A percentile compares a stretch with the other conserved stretches of the same genome.
Conservation (phyloP, 352 stramenopile species). For the Phytopythium kandeliae region DNA sequence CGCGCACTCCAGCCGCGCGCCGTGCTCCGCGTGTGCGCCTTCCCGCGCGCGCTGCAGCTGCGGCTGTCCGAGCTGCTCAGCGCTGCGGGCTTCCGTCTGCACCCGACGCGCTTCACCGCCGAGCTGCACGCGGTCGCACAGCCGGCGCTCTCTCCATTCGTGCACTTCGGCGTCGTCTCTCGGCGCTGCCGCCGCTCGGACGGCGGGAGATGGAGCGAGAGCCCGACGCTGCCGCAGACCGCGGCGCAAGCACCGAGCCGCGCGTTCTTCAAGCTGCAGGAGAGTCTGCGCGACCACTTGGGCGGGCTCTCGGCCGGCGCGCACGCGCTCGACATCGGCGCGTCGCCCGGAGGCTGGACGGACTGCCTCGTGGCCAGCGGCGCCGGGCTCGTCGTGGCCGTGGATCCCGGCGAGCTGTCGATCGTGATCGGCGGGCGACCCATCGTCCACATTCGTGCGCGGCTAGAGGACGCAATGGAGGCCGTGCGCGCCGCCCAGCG, state of each 20-base stretch:
- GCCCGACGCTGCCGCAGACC: conserved; percentile 2
- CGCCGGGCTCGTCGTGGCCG: conserved; percentile 31
- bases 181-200: not conserved
- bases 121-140: conserved; percentile 37
- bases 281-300: conserved; percentile 24
- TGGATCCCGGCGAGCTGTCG: conserved; percentile 44
- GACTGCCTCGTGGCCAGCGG: conserved; percentile 36
- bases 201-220: not conserved
- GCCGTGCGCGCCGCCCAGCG: conserved; percentile 1
- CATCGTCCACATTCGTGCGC: conserved; percentile 34
- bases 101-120: conserved; percentile 39
- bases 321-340: conserved; percentile 42
- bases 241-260: conserved; percentile 31
- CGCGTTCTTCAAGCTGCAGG: conserved; percentile 52
- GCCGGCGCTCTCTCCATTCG: conserved; percentile 15
- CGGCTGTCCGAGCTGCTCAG: conserved; percentile 26
- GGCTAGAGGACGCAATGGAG: conserved; percentile 34
- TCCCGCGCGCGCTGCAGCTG: conserved; percentile 26
- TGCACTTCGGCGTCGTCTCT: conserved; percentile 31
- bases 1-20: not conserved
- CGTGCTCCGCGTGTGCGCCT: conserved; percentile 28
- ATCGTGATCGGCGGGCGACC: conserved; percentile 17
- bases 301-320: conserved; percentile 8
- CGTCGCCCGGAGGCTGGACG: conserved; percentile 51
- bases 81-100: conserved; percentile 20